Evolutionary conservation across 306 rosid species (phyloP).

Genomic region (Ziziphus jujuba): DNA sequence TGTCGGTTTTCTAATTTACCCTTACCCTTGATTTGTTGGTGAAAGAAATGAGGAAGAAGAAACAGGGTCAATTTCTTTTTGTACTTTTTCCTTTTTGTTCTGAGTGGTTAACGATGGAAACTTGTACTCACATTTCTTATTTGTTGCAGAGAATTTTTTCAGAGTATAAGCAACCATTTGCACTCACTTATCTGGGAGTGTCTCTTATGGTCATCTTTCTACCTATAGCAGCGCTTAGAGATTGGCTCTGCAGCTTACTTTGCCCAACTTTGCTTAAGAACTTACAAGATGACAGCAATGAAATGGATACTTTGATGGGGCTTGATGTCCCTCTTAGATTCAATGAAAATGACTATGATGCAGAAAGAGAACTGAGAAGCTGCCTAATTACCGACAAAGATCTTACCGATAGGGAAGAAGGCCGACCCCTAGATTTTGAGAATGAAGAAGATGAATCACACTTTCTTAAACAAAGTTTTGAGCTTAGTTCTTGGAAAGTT

Average conservation of each 20-base stretch:
- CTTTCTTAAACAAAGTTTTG: constrained; percentile 32
- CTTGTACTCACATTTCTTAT: constrained; percentile 9
- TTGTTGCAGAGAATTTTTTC: constrained; percentile 66
- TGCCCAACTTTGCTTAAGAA: constrained; percentile 20
- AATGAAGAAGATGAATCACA: constrained; percentile 36
- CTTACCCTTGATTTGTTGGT: no score
- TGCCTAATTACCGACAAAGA: constrained; percentile 43
- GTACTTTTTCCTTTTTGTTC: not conserved
- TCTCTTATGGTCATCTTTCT: constrained; percentile 62
- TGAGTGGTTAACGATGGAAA: no score
- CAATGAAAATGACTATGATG: constrained; percentile 25
- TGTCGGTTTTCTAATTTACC: no score
- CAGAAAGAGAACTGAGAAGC: constrained; percentile 19
- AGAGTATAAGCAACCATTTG: constrained; percentile 71
- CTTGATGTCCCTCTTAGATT: constrained; percentile 33
- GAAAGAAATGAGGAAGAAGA: no score
- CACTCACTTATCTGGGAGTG: constrained; percentile 63
- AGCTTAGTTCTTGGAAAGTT: constrained; percentile 49
- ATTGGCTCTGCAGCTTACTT: constrained; percentile 41
- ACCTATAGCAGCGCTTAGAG: constrained; percentile 53
- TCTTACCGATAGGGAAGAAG: constrained; percentile 57
- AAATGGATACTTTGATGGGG: constrained; percentile 23
- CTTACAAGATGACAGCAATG: constrained; percentile 13
- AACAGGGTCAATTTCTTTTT: not conserved
- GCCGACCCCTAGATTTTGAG: constrained; percentile 22